Base-by-base conservation (phyloP, 352 stramenopile genomes). In the Phytopythium kandeliae region DNA sequence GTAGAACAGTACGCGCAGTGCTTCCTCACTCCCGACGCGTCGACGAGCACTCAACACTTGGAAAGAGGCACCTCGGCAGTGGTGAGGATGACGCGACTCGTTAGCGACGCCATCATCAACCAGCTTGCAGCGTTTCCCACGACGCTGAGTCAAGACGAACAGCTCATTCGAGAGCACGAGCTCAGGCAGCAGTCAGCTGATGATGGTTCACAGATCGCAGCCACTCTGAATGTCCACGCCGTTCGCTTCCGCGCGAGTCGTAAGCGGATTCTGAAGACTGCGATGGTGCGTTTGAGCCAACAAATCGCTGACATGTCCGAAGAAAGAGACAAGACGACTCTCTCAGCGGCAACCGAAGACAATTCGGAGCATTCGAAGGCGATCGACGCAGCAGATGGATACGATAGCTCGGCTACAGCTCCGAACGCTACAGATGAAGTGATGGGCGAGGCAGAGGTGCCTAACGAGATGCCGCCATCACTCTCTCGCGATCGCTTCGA, bases 221-320 rank as follows among this genome's bases (percentile, higher is more conserved):
- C 6, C n/a, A 26, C 22, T 1, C 25, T n/a, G 4, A 53, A 53
- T 16, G 8, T 35, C 3, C 47, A 79, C 24, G 67, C 68, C 21
- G 46, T 86, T 19, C 25, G 26, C 8, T 89, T 87, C 43, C 74
- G 79, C 2, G 17, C 60, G 10, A 84, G 66, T 33, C 71, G 77
- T 28, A 89, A 87, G 57, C 50, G 58, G 17, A 74, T 88, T 56
- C 40, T 90, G 1, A 55, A 50, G 17, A 55, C 65, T 19, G 63
- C 69, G 3, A 40, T 58, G 5, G 8, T 16, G 11, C 45, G 25
- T 22, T 37, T 82, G 48, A 36, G 50, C 10, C 31, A 51, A 15
- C 48, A 57, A 34, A 51, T 37, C n/a, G 19, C 13, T 8, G 52
- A 55, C 11, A 47, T n/a, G 13, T 55, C 17, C 2, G 40, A 22